Conservation (phyloP, 2,329 filamentous ascomycete species). For the Aureobasidium sp. region DNA sequence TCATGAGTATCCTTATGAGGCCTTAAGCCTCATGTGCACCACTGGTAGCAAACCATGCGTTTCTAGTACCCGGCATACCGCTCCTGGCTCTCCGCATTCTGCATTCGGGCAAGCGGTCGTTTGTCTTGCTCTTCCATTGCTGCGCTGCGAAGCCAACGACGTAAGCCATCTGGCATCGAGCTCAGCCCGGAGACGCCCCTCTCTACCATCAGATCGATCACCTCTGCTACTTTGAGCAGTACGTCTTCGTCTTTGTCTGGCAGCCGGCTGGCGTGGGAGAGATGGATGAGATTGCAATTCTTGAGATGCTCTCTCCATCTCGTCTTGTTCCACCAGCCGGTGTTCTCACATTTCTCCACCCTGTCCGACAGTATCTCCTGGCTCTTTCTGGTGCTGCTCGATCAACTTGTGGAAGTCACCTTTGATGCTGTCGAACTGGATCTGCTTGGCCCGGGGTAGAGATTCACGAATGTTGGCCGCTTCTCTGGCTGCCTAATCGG, state of each 20-base stretch:
- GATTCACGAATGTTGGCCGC: background rate
- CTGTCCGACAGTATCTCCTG: background rate
- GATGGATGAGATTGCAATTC: conserved; percentile 7
- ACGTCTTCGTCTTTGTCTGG: conserved; percentile 11
- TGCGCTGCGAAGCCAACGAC: conserved; percentile 14
- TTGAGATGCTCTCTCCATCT: conserved; percentile 14
- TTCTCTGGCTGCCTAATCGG: background rate
- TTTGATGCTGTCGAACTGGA: background rate
- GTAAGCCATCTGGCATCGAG: conserved; percentile 12
- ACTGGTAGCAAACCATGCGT: too few species aligned
- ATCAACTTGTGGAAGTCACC: background rate
- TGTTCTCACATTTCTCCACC: background rate
- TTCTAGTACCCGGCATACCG: too few species aligned
- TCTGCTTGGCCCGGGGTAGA: background rate
- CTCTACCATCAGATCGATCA: conserved; percentile 12
- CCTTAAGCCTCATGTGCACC: too few species aligned
- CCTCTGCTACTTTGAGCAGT: background rate
- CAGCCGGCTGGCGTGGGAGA: background rate
- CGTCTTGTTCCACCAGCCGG: conserved; percentile 12
- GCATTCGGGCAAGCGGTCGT: conserved; percentile 14
- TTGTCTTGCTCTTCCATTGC: conserved; percentile 10
- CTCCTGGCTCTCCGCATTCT: conserved; percentile 15
- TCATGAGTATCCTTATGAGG: too few species aligned
- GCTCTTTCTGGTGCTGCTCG: background rate
- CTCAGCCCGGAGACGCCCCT: conserved; percentile 13